Base-by-base conservation (phyloP, 1,284 basidiomycete species). In the Fomitopsis betulina region DNA sequence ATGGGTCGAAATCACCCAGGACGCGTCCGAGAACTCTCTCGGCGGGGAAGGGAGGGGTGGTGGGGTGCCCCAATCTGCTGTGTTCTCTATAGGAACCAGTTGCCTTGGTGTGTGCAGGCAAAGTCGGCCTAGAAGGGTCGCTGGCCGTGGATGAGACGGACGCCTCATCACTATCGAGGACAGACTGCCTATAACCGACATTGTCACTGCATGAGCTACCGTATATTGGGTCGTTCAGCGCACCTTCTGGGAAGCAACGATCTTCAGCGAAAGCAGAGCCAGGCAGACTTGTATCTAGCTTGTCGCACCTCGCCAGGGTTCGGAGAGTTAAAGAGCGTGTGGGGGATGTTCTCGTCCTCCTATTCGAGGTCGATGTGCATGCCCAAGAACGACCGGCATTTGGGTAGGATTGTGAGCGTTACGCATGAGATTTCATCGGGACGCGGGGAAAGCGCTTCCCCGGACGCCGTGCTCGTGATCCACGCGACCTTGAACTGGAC, bases 1-100 rank as follows among this genome's bases (percentile, higher is more conserved):
- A 65, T 94, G 92, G 0, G 88, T 88, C 0, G 82, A 82, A 5
- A 79, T 67, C 15, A 65, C 70, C 67, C 77, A 86, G 12, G 67
- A 64, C 27, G 55, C 58, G 56, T 63, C 62, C 30, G 72, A 63
- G 23, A 59, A 54, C 19, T 57, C 62, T 27, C 56, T 57, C n/a
- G 62, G 55, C 10, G 63, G 61, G 38, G 70, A 64, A 42, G 72
- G 67, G 55, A 72, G 60, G 27, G 65, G 10, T 55, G 70, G 65
- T 54, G 62, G 35, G 52, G 58, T 12, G 35, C 61, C 43, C 49
- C 60, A 49, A 52, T 59, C 39, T 2, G 63, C 60, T 1, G 65
- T 64, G 8, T 58, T 32, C 0, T 57, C 55, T 6, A 68, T 58
- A 12, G 63, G 62, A 19, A 60, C 57, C 17, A 68, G 58, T 7